These are phyloP conservation scores for Capsicum baccatum DNA, from an alignment of 257 asterid species.

Conservation along the genomic window DNA sequence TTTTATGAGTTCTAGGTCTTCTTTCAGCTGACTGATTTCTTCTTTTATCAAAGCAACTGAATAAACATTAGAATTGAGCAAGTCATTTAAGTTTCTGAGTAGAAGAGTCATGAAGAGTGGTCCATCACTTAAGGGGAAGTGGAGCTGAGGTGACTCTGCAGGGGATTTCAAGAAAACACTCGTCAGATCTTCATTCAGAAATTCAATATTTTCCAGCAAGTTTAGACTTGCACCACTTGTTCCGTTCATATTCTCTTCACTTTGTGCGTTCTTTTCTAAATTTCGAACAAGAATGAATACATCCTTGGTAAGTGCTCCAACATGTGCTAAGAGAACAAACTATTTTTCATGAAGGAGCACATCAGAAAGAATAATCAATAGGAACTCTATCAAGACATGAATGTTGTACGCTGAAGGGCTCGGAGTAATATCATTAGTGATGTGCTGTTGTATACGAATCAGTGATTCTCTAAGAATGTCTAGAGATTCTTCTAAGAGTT, in stretches of 20 bases:
- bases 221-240: neutral
- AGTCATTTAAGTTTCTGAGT: neutral
- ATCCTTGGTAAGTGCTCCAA: neutral
- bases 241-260: neutral
- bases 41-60: neutral
- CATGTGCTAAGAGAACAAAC: neutral
- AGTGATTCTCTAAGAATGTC: too few species aligned
- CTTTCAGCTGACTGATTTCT: neutral
- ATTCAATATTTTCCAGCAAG: neutral
- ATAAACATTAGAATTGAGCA: neutral
- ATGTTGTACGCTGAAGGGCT: too few species aligned
- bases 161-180: too few species aligned
- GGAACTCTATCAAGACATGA: too few species aligned
- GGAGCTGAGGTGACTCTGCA: too few species aligned
- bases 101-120: too few species aligned
- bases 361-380: too few species aligned
- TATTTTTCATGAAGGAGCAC: neutral
- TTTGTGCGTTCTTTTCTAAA: neutral
- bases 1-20: neutral
- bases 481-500: too few species aligned
- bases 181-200: too few species aligned
- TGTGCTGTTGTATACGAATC: too few species aligned
- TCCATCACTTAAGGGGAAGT: too few species aligned
- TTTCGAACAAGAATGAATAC: neutral
- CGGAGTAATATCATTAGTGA: too few species aligned